Evolutionary conservation across 768 basidiomycete genomes (phyloP), one percentile per base, ranked within the genome.

Genomic region (Macrolepiota fuliginosa): DNA sequence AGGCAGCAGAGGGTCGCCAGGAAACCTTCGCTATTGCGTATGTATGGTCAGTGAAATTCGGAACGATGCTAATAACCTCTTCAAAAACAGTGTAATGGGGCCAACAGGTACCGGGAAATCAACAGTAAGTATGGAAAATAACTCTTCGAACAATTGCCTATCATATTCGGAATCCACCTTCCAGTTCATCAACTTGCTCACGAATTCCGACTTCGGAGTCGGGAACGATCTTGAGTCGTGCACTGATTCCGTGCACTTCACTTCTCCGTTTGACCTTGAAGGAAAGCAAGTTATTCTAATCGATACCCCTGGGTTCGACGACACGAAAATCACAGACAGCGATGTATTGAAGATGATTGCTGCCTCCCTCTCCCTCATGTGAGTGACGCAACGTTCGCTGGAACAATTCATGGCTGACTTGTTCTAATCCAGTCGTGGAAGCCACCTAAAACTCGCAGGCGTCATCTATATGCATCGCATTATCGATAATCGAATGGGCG

Each of bases 261-360:
- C 80, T 0, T 63, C 73, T 9, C 71, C 79, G 0, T 83, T 85
- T 65, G 63, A 71, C 25, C 66, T 83, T 11, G 77, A 81, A 42
- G 81, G 77, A 2, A 70, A 69, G 10, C 66, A 58, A 15, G 73
- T 86, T 37, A 78, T 72, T 0, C 67, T 87, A 17, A 78, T 87
- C 50, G 86, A 87, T 64, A 87, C 85, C 0, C 85, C 85, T 0
- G 85, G 85, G 4, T 86, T 86, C 59, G 85, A 85, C 63, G 83
- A 86, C 65, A 81, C 83, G 2, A 74, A 69, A 2, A 74, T 72
- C 52, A 80, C 75, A 50, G 83, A 84, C 55, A 74, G 78, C 0
- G 80, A 80, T 15, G 70, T 85, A 13, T 69, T 84, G 40, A 77
- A 74, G 47, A 77, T 82, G 76, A 84, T 84, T 27, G 79, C 83